Evolutionary conservation across 2,329 filamentous ascomycete species (phyloP), one percentile per base, ranked within the genome.

Genomic region (Aspergillus quadricinctus): DNA sequence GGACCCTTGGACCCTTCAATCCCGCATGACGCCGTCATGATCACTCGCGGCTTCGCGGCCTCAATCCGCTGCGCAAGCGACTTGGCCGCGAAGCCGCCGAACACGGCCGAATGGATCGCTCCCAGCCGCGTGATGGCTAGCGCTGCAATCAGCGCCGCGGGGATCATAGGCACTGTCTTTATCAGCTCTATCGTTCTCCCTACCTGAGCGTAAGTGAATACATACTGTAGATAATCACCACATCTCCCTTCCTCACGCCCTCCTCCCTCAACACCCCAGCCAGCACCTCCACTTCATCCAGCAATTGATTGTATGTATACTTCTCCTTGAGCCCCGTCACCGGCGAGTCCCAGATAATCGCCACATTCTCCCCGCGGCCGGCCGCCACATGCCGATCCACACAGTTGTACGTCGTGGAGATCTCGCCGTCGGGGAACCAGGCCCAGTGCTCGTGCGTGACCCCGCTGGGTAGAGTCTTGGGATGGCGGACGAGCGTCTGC

Each of bases 401-500:
- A 70, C 91, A 95, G 72, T 97, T 97, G 78, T 91, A 96, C 64
- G 89, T 91, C 0, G 91, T 96, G 41, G 89, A 94, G 64, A 97
- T 89, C 76, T 94, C 86, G 60, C 92, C 93, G 60, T 86, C 90
- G 0, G 89, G 84, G 64, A 96, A 97, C 93, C 93, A 97, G 60
- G 85, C 83, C 92, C 92, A 97, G 68, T 88, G 86, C 45, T 85
- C 81, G 69, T 96, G 87, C 17, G 79, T 77, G n/a, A 79, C 75
- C 55, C 86, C 86, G 49, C 65, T 69, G 53, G 79, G 74, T 3
- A 94, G 78, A 7, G 78, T 83, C 73, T 89, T 92, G 49, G 80
- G 84, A 21, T 79, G 81, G 41, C 76, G 78, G 3, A 77, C 76
- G 23, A 95, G 80, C 0, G 84, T 82, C 0, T 80, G 78, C 11